These are phyloP conservation scores for Urtica urens DNA, from an alignment of 306 rosid species.

Conservation along the genomic window DNA sequence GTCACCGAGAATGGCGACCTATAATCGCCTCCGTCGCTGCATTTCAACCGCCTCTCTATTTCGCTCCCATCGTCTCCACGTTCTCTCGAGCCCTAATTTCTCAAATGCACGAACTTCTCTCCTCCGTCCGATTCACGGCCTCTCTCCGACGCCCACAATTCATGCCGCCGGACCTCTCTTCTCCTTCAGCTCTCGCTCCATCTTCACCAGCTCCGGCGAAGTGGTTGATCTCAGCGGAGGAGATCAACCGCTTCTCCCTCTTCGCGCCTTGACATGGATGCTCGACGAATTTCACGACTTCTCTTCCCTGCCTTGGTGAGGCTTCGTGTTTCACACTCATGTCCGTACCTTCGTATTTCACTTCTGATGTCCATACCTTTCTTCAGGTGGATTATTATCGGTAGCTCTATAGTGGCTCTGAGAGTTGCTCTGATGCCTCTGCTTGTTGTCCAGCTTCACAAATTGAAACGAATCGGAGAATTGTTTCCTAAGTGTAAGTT, in stretches of 20 bases:
- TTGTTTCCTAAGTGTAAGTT: conserved; percentile 60
- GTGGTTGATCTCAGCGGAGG: conserved; percentile 13
- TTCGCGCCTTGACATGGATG: conserved; percentile 35
- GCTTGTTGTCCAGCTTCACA: conserved; percentile 46
- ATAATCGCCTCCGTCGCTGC: conserved; percentile 35
- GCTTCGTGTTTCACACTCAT: too few relatives aligned
- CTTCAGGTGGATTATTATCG: conserved; percentile 75
- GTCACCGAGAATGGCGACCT: conserved; percentile 70
- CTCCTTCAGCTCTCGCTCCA: conserved; percentile 33
- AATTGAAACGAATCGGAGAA: conserved; percentile 45
- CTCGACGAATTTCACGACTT: conserved; percentile 62
- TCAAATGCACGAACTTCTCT: not conserved
- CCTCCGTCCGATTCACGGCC: conserved; percentile 4
- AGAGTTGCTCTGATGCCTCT: conserved; percentile 50
- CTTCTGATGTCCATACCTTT: not conserved
- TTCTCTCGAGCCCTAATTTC: conserved; percentile 1
- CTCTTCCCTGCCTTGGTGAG: conserved; percentile 81
- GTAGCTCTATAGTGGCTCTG: conserved; percentile 57
- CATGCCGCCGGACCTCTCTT: conserved; percentile 16
- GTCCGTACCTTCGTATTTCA: too few relatives aligned
- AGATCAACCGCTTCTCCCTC: conserved; percentile 33
- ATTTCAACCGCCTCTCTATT: conserved; percentile 22
- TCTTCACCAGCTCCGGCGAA: conserved; percentile 32
- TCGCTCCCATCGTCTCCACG: conserved; percentile 14
- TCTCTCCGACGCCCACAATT: too few relatives aligned